Base-by-base conservation (phyloP, 2,329 filamentous ascomycete genomes). In the Coniochaeta prunicola region DNA sequence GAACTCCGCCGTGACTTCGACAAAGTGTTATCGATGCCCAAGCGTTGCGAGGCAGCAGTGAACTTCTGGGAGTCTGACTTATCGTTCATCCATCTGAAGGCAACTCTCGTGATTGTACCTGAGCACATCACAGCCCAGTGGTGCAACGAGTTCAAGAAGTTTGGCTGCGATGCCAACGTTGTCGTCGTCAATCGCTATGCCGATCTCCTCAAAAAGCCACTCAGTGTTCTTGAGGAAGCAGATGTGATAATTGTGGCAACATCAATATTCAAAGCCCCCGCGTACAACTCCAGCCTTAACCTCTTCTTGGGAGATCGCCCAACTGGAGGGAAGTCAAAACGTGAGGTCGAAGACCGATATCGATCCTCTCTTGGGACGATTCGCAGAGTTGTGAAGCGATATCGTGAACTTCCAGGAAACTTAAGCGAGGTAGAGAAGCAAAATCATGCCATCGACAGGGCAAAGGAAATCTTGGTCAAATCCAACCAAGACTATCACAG, bases 101-200 rank as follows among this genome's bases (percentile, higher is more conserved):
- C 73, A 0, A 74, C 73, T 1, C 67, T 79, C 26, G 63, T 78
- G 3, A 63, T 78, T 8, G 75, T 73, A 1, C 76, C 76, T 0
- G 60, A 60, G 2, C 74, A 77, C 59, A 69, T 79, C 26, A 69
- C 74, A 1, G 48, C 61, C 0, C 76, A 79, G 59, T 79, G 76
- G 76, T 58, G 56, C 4, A 38, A 56, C 0, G 74, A 78, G 60
- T 65, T 68, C 1, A 13, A 19, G 0, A 67, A 64, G 8, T 78
- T 78, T 10, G 62, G 65, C 1, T 45, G 67, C 36, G 33, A 54
- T 1, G 42, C 36, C 26, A 58, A 64, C 4, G 53, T 76, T 4
- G 24, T 73, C 13, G 56, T 66, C 1, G 67, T 76, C 24, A 63
- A 62, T 1, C 63, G 38, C 0, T 45, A 61, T 9, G 8, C 30